phyloP scores from a whole-genome alignment of 495 filamentous ascomycete species.

The Trichoderma reesei region DNA sequence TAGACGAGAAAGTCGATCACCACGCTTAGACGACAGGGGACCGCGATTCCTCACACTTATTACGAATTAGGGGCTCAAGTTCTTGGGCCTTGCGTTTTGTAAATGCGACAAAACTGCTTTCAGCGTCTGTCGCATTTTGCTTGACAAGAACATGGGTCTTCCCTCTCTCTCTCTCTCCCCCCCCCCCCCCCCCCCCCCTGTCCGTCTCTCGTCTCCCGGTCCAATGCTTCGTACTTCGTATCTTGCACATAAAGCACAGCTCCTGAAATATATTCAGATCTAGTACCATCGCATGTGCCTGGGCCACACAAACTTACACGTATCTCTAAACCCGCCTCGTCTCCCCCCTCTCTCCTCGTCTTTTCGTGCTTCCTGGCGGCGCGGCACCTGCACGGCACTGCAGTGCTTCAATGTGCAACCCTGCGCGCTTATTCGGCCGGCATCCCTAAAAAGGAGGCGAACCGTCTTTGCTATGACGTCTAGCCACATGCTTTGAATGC shows the following conservation, averaged over 20 bases:
- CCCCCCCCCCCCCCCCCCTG: too few species aligned
- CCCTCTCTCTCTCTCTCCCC: too few species aligned
- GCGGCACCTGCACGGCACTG: slow-evolving; percentile 1
- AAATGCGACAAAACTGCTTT: too few species aligned
- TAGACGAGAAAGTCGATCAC: background rate
- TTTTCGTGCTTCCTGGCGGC: too few species aligned
- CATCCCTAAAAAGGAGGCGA: background rate
- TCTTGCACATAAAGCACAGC: background rate
- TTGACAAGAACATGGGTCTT: too few species aligned
- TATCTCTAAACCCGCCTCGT: too few species aligned
- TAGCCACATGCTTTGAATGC: too few species aligned
- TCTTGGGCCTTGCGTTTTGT: background rate
- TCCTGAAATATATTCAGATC: slow-evolving; percentile 4
- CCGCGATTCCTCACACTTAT: background rate
- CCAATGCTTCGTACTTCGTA: too few species aligned
- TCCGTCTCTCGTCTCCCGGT: too few species aligned
- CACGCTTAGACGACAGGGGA: background rate
- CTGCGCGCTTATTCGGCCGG: background rate
- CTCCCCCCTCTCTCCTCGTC: background rate
- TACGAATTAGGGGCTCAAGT: background rate
- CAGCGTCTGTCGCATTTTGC: too few species aligned
- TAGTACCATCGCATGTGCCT: too few species aligned
- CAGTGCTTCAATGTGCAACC: background rate
- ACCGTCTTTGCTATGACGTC: background rate
- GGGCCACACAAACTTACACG: too few species aligned